Conservation (phyloP, 257 asterid species). For the Ajuga chamaepitys region DNA sequence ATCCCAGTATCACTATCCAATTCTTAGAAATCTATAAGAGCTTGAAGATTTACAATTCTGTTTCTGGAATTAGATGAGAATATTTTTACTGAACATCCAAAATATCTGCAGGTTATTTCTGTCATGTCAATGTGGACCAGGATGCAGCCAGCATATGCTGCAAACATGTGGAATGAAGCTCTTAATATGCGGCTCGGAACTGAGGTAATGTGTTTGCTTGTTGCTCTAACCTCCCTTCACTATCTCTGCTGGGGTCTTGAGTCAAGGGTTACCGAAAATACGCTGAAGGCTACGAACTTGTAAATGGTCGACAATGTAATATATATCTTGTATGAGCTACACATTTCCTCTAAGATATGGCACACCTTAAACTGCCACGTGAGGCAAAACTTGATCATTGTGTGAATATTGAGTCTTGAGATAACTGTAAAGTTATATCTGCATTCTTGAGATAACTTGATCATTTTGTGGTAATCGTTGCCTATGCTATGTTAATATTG, state of each 20-base stretch:
- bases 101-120: conserved; percentile 73
- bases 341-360: background rate
- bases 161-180: conserved; percentile 99
- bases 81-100: conserved; percentile 11
- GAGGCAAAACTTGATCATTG: background rate
- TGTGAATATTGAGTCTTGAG: background rate
- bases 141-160: conserved; percentile 99
- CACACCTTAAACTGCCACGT: background rate
- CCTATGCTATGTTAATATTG: no score
- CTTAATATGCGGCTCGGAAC: conserved; percentile 98
- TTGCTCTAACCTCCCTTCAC: background rate
- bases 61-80: background rate
- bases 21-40: background rate
- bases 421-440: background rate
- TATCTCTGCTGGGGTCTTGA: background rate
- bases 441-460: background rate
- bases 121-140: conserved; percentile 99
- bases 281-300: background rate
- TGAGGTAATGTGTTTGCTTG: conserved; percentile 41
- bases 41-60: background rate
- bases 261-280: background rate
- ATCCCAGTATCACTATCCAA: background rate
- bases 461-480: no score
- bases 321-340: background rate
- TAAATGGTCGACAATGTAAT: background rate